Conservation (phyloP, 176 grass and related monocot species). For the Alloteropsis semialata region DNA sequence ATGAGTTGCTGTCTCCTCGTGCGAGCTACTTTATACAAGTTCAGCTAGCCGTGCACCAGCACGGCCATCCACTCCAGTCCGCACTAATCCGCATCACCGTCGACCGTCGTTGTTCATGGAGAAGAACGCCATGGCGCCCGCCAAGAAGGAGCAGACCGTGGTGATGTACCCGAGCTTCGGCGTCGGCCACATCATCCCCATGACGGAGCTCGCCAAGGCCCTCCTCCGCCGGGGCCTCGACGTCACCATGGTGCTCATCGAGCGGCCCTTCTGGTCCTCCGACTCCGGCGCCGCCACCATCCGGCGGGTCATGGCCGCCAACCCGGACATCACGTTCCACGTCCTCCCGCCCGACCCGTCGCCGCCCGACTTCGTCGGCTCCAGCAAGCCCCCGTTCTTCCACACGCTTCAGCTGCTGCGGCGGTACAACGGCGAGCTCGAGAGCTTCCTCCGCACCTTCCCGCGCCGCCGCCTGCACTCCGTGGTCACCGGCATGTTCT, state of each 20-base stretch:
- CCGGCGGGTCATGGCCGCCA: neutral
- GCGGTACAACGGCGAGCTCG: neutral
- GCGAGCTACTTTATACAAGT: too few relatives aligned
- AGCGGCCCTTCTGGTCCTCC: neutral
- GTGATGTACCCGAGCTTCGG: neutral
- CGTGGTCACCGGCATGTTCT: neutral
- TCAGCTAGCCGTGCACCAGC: too few relatives aligned
- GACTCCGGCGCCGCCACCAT: neutral
- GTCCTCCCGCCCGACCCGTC: neutral
- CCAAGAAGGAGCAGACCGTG: neutral
- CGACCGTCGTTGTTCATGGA: neutral
- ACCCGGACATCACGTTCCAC: neutral
- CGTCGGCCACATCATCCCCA: neutral
- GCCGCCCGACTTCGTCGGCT: neutral
- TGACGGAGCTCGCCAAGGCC: neutral
- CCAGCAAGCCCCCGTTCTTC: neutral
- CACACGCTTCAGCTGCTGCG: neutral
- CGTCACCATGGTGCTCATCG: neutral
- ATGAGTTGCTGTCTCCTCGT: too few relatives aligned
- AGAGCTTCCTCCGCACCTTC: neutral
- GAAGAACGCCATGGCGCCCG: neutral
- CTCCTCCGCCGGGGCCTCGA: neutral
- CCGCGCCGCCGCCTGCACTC: neutral
- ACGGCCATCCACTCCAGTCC: neutral
- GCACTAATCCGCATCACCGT: neutral